These are phyloP conservation scores for Solanum pimpinellifolium DNA, from an alignment of 257 asterid genomes.

Conservation along the genomic window DNA sequence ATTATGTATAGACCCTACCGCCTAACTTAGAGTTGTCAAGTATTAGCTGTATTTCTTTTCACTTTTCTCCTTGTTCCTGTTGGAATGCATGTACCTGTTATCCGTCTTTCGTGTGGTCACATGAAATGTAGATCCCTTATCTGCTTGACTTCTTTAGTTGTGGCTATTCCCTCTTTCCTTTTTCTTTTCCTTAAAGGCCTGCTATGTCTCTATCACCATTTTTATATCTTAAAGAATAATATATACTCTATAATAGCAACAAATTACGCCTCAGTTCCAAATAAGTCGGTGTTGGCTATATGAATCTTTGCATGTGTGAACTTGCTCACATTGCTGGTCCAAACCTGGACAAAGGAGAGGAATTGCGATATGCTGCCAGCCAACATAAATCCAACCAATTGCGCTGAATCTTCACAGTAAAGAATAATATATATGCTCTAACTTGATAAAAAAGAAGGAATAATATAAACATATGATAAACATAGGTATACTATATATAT, in stretches of 20 bases:
- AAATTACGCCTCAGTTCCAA: neutral
- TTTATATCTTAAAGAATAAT: neutral
- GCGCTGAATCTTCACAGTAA: neutral
- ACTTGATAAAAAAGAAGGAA: neutral
- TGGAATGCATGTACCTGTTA: neutral
- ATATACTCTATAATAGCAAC: neutral
- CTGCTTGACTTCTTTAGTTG: neutral
- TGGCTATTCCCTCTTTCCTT: neutral
- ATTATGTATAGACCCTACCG: neutral
- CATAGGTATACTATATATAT: neutral
- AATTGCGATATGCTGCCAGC: neutral
- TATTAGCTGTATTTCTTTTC: neutral
- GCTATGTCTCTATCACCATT: neutral
- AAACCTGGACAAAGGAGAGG: neutral
- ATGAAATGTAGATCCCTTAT: neutral
- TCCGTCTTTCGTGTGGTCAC: neutral
- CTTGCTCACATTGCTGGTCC: neutral
- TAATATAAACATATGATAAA: neutral
- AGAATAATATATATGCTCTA: neutral
- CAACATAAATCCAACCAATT: neutral
- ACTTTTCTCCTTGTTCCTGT: neutral
- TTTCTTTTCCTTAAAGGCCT: neutral
- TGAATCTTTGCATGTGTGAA: neutral
- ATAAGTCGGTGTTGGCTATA: neutral
- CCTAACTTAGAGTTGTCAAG: neutral